phyloP scores from a whole-genome alignment of 768 basidiomycete species.

The Lactarius akahatsu region DNA sequence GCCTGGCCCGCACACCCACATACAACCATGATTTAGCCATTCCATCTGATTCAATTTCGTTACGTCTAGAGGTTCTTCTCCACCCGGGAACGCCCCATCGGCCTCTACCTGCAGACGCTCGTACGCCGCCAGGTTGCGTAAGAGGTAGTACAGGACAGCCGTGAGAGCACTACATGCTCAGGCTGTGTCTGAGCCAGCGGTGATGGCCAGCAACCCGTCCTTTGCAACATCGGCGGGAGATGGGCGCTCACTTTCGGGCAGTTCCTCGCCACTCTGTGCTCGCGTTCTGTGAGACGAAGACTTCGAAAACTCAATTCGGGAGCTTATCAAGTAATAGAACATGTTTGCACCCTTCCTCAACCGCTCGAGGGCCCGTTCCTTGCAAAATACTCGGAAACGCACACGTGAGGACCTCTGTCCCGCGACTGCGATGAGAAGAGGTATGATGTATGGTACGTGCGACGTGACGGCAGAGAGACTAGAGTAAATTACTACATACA shows the following conservation, averaged over 20 bases:
- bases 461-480: background rate
- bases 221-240: background rate
- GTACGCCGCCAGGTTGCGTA: background rate
- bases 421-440: background rate
- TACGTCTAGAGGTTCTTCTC: constrained; percentile 11
- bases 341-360: constrained; percentile 25
- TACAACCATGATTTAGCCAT: constrained; percentile 11
- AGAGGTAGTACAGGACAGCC: background rate
- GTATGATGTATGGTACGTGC: background rate
- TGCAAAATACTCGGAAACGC: too few species aligned
- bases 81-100: background rate
- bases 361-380: background rate
- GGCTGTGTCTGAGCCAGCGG: constrained; percentile 6
- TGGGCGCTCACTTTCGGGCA: background rate
- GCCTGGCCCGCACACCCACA: background rate
- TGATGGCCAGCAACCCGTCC: background rate
- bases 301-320: too few species aligned
- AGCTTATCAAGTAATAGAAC: constrained; percentile 40
- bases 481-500: background rate
- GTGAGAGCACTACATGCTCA: background rate
- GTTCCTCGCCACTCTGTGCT: constrained; percentile 13
- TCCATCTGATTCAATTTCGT: background rate
- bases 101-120: background rate
- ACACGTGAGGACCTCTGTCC: background rate
- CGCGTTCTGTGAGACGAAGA: background rate